Percentiles rank a stretch among this genome's conserved stretches.
These are phyloP conservation scores for Ampelomyces quisqualis DNA, from an alignment of 2,329 filamentous ascomycete genomes.

Conservation along the genomic window DNA sequence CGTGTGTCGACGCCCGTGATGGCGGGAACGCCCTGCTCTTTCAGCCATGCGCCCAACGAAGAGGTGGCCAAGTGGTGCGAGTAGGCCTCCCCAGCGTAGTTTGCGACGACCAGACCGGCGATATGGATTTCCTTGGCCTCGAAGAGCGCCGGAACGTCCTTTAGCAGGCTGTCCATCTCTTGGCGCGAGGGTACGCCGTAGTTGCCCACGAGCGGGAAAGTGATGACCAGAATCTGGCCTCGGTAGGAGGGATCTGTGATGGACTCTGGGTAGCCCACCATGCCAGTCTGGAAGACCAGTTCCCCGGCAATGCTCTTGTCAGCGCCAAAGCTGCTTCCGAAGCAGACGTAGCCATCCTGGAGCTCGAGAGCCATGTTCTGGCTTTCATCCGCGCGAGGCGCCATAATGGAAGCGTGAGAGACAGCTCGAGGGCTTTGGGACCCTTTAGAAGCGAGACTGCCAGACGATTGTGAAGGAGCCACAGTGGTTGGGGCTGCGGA, in stretches of 20 bases:
- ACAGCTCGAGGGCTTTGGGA: conserved; percentile 39
- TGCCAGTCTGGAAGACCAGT: conserved; percentile 98
- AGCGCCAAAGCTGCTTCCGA: conserved; percentile 95
- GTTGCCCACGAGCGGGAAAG: conserved; percentile 93
- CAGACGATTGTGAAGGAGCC: conserved; percentile 30
- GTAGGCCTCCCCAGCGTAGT: conserved; percentile 91
- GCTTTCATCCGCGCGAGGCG: conserved; percentile 42
- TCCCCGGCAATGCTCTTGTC: conserved; percentile 93
- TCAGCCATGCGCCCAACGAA: conserved; percentile 90
- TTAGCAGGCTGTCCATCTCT: conserved; percentile 77
- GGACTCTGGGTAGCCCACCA: conserved; percentile 98
- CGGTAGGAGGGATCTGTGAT: conserved; percentile 85
- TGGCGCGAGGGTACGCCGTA: conserved; percentile 93
- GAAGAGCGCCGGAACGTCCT: conserved; percentile 87
- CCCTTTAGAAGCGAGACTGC: conserved; percentile 37
- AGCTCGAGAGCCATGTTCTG: conserved; percentile 84
- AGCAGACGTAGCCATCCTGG: conserved; percentile 85
- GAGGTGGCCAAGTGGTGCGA: conserved; percentile 91
- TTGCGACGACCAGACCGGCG: conserved; percentile 84
- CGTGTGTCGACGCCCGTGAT: conserved; percentile 95
- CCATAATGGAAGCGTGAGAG: conserved; percentile 34
- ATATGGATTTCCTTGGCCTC: conserved; percentile 93
- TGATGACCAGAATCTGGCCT: conserved; percentile 93
- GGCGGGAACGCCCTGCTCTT: conserved; percentile 90
- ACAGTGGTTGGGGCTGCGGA: conserved; percentile 16